phyloP scores from a whole-genome alignment of 2,329 filamentous ascomycete genomes.

The Fusarium abutilonis region DNA sequence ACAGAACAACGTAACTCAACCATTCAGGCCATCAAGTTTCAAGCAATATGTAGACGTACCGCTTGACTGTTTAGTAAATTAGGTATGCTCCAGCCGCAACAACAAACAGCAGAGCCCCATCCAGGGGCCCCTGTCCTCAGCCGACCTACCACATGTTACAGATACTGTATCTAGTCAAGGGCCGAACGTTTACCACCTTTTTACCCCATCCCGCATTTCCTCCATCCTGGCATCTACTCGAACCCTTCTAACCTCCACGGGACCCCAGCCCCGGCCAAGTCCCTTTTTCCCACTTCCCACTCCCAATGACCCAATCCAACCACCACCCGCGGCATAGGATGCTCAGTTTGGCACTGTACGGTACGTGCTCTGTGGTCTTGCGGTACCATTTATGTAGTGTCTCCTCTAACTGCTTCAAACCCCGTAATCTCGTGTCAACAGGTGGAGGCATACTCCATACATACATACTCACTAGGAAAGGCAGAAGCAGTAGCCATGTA shows the following conservation, averaged over 20 bases:
- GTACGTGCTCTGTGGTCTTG: slow-evolving; percentile 2
- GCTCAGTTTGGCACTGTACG: slow-evolving; percentile 27
- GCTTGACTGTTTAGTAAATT: slow-evolving; percentile 17
- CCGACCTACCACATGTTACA: slow-evolving; percentile 41
- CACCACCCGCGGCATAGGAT: slow-evolving; percentile 25
- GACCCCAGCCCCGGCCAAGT: slow-evolving; percentile 40
- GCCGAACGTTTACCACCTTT: slow-evolving; percentile 37
- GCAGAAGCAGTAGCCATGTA: slow-evolving; percentile 14
- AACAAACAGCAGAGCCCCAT: slow-evolving; percentile 44
- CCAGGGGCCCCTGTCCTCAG: slow-evolving; percentile 33
- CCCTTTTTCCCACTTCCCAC: slow-evolving; percentile 29
- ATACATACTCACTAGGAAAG: slow-evolving; percentile 19
- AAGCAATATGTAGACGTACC: slow-evolving; percentile 3
- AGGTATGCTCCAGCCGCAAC: slow-evolving; percentile 23
- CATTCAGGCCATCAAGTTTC: slow-evolving; percentile 21
- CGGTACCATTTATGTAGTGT: slow-evolving; percentile 12
- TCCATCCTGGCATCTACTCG: slow-evolving; percentile 23
- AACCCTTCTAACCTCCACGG: slow-evolving; percentile 35
- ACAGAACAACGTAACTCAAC: slow-evolving; percentile 6
- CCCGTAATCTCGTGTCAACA: slow-evolving; percentile 35
- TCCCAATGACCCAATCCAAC: slow-evolving; percentile 15
- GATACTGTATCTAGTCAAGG: slow-evolving; percentile 26
- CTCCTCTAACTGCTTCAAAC: slow-evolving; percentile 33
- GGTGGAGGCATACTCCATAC: slow-evolving; percentile 33
- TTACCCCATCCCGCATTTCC: slow-evolving; percentile 39